Evolutionary conservation across 306 rosid genomes (phyloP).

Genomic region (Parietaria judaica): DNA sequence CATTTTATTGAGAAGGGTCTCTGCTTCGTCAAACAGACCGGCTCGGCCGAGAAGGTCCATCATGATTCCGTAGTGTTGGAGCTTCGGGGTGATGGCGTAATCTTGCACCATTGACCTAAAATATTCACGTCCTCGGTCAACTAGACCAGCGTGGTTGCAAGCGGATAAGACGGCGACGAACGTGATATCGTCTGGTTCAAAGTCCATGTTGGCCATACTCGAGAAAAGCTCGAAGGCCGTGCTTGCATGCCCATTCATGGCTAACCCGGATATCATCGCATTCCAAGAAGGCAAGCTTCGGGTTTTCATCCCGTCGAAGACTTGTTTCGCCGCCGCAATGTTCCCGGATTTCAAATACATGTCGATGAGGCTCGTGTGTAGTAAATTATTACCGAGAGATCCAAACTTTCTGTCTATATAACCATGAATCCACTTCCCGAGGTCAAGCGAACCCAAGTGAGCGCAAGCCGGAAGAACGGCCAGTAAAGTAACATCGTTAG

Average conservation of each 20-base stretch:
- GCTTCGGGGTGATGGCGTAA: constrained; percentile 45
- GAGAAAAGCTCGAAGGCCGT: constrained; percentile 47
- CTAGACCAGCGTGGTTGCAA: constrained; percentile 63
- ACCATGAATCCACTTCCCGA: constrained; percentile 88
- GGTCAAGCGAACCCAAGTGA: constrained; percentile 72
- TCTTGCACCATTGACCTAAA: constrained; percentile 48
- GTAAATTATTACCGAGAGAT: constrained; percentile 34
- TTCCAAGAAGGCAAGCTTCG: constrained; percentile 69
- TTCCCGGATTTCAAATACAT: constrained; percentile 85
- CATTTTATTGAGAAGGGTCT: constrained; percentile 48
- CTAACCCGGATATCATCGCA: constrained; percentile 75
- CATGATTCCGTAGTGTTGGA: constrained; percentile 80
- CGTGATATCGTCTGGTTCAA: constrained; percentile 65
- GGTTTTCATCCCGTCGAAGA: constrained; percentile 42
- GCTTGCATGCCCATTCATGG: constrained; percentile 60
- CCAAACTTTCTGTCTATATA: constrained; percentile 48
- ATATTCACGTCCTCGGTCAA: constrained; percentile 49
- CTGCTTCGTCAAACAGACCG: constrained; percentile 69
- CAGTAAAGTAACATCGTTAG: constrained; percentile 81
- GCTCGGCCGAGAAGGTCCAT: constrained; percentile 63
- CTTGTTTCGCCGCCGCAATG: constrained; percentile 53
- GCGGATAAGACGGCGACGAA: constrained; percentile 80
- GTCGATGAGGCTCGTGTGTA: constrained; percentile 62
- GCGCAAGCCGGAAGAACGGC: constrained; percentile 71
- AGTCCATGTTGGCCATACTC: constrained; percentile 36